Base-by-base conservation (phyloP, 768 basidiomycete genomes). In the Hysterangium stoloniferum region DNA sequence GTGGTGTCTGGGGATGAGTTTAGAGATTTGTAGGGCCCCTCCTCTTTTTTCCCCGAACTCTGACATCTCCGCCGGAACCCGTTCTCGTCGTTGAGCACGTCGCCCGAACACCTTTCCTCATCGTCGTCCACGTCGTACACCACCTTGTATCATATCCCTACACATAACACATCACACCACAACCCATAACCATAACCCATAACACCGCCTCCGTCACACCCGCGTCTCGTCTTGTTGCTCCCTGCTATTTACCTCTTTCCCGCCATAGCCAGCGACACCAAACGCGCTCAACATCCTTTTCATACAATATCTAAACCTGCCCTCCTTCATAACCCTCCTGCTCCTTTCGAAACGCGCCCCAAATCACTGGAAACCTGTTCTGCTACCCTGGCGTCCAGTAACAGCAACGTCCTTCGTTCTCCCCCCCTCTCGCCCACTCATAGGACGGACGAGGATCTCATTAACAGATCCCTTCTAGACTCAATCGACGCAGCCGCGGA, bases 401-500 rank as follows among this genome's bases (percentile, higher is more conserved):
- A 49, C 38, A 44, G 33, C 40, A n/a, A n/a, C n/a, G n/a, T n/a
- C n/a, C 53, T 49, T 41, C 53, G 28, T 20, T 48, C 52, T 25
- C 52, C 54, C 20, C 56, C 62, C 11, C 62, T 60, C 53, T 56
- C 63, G 34, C 60, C 66, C 55, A 53, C 52, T 55, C 59, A 45
- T 31, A 48, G 52, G 34, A 58, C 49, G 46, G 83, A 81, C 78
- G 87, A 90, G 77, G 86, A 85, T 68, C 81, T 82, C 61, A 87
- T 90, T 64, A 90, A 89, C 72, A 82, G 82, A 64, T 88, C 86
- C 48, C 76, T 90, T 52, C 70, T 90, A 58, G 87, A 86, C 66
- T 84, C 82, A 35, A 76, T 91, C 62, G 80, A 90, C 76, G 84
- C 82, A 48, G 81, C 86, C 67, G 86, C 82, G 45, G 86, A 89